Evolutionary conservation across 1,284 basidiomycete species (phyloP), one percentile per base, ranked within the genome.

Genomic region (Neolentinus lepideus): DNA sequence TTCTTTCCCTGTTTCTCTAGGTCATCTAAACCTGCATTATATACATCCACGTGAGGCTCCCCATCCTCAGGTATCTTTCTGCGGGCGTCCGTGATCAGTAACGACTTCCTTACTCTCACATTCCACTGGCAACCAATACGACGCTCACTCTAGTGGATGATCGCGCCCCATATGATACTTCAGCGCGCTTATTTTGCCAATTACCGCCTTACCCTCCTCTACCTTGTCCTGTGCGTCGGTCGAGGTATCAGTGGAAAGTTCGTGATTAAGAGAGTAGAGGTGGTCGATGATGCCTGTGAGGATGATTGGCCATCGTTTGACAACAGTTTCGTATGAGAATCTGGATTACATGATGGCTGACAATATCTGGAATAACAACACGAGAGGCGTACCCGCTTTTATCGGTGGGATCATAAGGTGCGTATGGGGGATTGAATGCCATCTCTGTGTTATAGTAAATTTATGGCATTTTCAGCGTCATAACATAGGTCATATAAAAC

Each of bases 131-230:
- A n/a, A n/a, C n/a, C n/a, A n/a, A n/a, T n/a, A n/a, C n/a, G 29
- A 43, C 10, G 75, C 88, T 62, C 64, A 92, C 88, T 84, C 76
- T 47, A 99, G 71, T 2, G 77, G 69, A 51, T 81, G 81, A 71
- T 98, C 89, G 59, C 91, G 78, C 0, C 83, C 86, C 88, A 98
- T 94, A 65, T 90, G 85, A 71, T 96, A 90, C 71, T 95, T 97
- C 59, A 98, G 74, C 64, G 83, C 83, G 63, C 89, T 87, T 57
- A 95, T 77, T 62, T 82, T 77, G 56, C 84, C 79, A 57, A 99
- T 94, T 62, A 97, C 84, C 19, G 64, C 71, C 68, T 91, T 94
- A 14, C 85, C 90, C 66, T 91, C 85, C 12, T 66, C 21, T 12
- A 52, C 33, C 29, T 31, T 14, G 6, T 29, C 27, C 47, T 50